A percentile compares a stretch with the other conserved stretches of the same genome.
phyloP scores from a whole-genome alignment of 106 monocot species.

The Phalaenopsis equestris region DNA sequence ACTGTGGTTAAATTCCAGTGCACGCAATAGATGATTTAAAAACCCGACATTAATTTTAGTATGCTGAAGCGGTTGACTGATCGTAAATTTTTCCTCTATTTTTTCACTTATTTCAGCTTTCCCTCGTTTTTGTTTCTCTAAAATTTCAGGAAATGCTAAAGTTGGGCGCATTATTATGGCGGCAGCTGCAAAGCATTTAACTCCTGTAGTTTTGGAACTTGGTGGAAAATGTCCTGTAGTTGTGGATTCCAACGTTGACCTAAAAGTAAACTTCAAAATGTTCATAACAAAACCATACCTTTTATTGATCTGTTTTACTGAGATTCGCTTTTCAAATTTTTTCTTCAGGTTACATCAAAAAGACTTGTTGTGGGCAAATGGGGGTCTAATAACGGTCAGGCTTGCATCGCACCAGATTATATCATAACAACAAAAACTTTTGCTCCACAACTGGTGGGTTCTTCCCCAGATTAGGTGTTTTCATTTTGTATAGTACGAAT shows the following conservation, averaged over 20 bases:
- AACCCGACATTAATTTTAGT: neutral
- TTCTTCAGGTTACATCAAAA: conserved; percentile 38
- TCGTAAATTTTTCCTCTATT: neutral
- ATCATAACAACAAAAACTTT: conserved; percentile 53
- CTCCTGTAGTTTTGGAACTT: conserved; percentile 58
- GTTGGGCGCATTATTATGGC: conserved; percentile 55
- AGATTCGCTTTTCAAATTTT: neutral
- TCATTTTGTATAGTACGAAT: neutral
- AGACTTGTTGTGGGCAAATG: conserved; percentile 65
- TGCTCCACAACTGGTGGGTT: conserved; percentile 51
- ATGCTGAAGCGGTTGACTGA: no score
- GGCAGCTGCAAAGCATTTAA: conserved; percentile 72
- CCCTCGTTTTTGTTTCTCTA: neutral
- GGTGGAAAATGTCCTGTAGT: conserved; percentile 71
- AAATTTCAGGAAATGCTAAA: conserved; percentile 31
- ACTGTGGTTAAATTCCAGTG: neutral
- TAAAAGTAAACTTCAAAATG: conserved; percentile 22
- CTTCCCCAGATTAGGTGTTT: neutral
- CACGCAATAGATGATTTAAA: neutral
- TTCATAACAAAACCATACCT: neutral
- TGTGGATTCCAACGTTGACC: conserved; percentile 45
- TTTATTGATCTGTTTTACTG: neutral
- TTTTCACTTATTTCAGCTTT: neutral
- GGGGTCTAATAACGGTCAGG: conserved; percentile 67
- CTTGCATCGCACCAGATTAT: conserved; percentile 66